Conservation (phyloP, 345 rosid species). For the Moringa oleifera region DNA sequence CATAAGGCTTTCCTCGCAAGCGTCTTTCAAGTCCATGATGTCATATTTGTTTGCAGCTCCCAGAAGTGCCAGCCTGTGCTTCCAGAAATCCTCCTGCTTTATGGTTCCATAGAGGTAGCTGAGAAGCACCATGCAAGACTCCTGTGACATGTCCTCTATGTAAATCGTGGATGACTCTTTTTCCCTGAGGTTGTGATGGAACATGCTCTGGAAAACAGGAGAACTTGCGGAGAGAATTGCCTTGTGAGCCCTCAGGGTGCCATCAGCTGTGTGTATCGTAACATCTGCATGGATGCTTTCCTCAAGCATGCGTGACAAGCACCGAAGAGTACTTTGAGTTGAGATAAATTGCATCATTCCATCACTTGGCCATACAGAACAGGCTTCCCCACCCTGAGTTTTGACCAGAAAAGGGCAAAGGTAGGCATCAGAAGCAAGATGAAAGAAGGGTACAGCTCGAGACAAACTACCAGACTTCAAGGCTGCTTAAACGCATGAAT, state of each 20-base stretch:
- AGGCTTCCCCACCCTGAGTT: constrained; percentile 60
- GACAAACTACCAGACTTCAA: background rate
- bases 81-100: constrained; percentile 83
- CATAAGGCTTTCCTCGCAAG: constrained; percentile 84
- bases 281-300: constrained; percentile 76
- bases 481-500: background rate
- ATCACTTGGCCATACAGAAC: constrained; percentile 68
- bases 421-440: background rate
- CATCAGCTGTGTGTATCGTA: constrained; percentile 68
- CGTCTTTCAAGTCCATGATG: constrained; percentile 60
- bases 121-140: constrained; percentile 77
- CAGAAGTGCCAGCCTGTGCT: constrained; percentile 67
- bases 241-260: constrained; percentile 74
- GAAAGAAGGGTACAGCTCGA: background rate
- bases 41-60: constrained; percentile 89
- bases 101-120: constrained; percentile 79
- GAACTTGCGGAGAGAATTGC: constrained; percentile 86
- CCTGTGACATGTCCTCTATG: constrained; percentile 81
- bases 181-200: constrained; percentile 82
- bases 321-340: constrained; percentile 52
- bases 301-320: constrained; percentile 83
- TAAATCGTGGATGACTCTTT: constrained; percentile 76
- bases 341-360: constrained; percentile 59
- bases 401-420: constrained; percentile 2
- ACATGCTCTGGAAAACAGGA: constrained; percentile 88